phyloP scores from a whole-genome alignment of 768 basidiomycete species.

The Rubroboletus pulcherrimus region DNA sequence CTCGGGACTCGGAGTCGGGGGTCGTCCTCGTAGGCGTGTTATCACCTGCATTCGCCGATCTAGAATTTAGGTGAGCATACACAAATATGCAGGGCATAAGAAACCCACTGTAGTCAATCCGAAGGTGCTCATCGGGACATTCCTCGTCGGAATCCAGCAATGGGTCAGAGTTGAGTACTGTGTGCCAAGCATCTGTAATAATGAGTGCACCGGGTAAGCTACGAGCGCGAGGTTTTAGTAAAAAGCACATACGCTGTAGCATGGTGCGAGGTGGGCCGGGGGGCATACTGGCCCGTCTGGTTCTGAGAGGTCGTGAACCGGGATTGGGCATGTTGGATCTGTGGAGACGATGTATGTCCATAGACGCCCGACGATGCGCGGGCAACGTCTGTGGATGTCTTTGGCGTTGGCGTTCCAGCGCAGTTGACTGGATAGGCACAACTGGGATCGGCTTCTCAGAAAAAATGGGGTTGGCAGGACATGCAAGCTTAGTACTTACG shows the following conservation, averaged over 20 bases:
- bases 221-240: neutral
- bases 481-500: slow-evolving; percentile 13
- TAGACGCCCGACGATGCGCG: slow-evolving; percentile 25
- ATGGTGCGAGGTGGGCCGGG: slow-evolving; percentile 45
- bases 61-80: slow-evolving; percentile 24
- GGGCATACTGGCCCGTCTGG: slow-evolving; percentile 24
- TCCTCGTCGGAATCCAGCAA: slow-evolving; percentile 75
- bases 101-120: slow-evolving; percentile 60
- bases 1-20: slow-evolving; percentile 62
- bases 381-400: slow-evolving; percentile 19
- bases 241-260: slow-evolving; percentile 56
- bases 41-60: slow-evolving; percentile 62
- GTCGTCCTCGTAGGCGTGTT: slow-evolving; percentile 51
- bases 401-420: slow-evolving; percentile 26
- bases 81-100: neutral
- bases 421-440: slow-evolving; percentile 16
- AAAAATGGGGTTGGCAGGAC: neutral
- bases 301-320: slow-evolving; percentile 23
- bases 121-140: slow-evolving; percentile 56
- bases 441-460: slow-evolving; percentile 20
- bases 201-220: slow-evolving; percentile 8
- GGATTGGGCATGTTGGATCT: slow-evolving; percentile 19
- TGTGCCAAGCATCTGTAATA: slow-evolving; percentile 66
- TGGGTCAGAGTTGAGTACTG: slow-evolving; percentile 64
- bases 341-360: slow-evolving; percentile 25